Percentiles rank a stretch among this genome's conserved stretches.
These are phyloP conservation scores for Hypoxylon fragiforme DNA, from an alignment of 495 filamentous ascomycete genomes.

Conservation along the genomic window DNA sequence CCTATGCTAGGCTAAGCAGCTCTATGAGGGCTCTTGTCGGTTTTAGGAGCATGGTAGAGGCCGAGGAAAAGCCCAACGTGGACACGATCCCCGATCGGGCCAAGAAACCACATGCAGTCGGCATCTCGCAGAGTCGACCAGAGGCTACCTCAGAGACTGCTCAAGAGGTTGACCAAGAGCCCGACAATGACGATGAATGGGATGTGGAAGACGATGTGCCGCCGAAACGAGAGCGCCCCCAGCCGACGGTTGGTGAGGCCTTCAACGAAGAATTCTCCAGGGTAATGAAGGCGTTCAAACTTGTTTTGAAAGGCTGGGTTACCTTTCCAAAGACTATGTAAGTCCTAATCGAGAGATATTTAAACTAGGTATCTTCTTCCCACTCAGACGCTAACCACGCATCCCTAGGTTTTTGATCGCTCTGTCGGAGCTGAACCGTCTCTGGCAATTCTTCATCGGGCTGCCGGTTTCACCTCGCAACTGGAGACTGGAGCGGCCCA, in stretches of 20 bases:
- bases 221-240: conserved; percentile 23
- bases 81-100: conserved; percentile 47
- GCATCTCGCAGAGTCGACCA: conserved; percentile 36
- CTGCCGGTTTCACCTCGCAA: conserved; percentile 68
- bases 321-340: conserved; percentile 69
- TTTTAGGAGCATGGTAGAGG: conserved; percentile 73
- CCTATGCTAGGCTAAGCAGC: conserved; percentile 80
- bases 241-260: conserved; percentile 55
- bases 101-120: conserved; percentile 49
- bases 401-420: conserved; percentile 63
- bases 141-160: conserved; percentile 13
- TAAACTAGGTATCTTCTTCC: no score
- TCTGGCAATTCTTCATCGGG: conserved; percentile 81
- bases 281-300: conserved; percentile 62
- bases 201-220: conserved; percentile 45
- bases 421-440: conserved; percentile 59
- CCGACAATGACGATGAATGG: conserved; percentile 32
- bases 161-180: conserved; percentile 17
- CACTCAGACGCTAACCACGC: conserved; percentile 31
- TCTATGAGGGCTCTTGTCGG: conserved; percentile 72
- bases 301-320: conserved; percentile 72
- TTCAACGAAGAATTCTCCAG: conserved; percentile 64
- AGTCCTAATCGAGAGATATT: no score
- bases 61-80: conserved; percentile 45
- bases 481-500: conserved; percentile 64